Base-by-base conservation (phyloP, 2,329 filamentous ascomycete species). In the Colletotrichum brevisporum region DNA sequence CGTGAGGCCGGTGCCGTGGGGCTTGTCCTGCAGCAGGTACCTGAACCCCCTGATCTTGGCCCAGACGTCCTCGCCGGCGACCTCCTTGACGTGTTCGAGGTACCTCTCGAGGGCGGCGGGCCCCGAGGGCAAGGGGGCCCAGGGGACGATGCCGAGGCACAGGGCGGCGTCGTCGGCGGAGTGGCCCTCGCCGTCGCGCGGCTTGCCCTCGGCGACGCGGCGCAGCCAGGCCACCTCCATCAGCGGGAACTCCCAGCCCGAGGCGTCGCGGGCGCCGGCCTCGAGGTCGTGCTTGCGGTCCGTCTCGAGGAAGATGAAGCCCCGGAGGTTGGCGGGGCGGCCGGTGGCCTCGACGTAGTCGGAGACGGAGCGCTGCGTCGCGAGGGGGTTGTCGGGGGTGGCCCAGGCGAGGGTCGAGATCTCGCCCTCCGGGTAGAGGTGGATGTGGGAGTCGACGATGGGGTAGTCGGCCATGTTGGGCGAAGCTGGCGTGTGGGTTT, bases 391-490 rank as follows among this genome's bases (percentile, higher is more conserved):
- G 54, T 84, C 82, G 5, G 88, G 82, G 4, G 79, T 86, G 81
- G 89, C 88, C 94, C 94, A 97, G 67, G 88, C 82, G 71, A 97
- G 88, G 47, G 88, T 87, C 63, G 85, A 77, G 60, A 92, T 77
- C 75, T 95, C 92, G 61, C 88, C 86, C 53, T 84, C 80, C 52
- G 94, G 92, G 84, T 90, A 97, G 76, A 98, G 90, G 83, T 98
- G 95, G 81, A 98, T 92, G 84, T 98, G 95, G 47, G 94, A 92
- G 84, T 98, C 95, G 80, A 98, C 89, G 76, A 97, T 91, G 75
- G 85, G 88, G 78, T 86, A 81, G 74, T 83, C 77, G 66, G 81
- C 81, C 71, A 64, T 77, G 60, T 18, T 50, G 52, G 63, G 53
- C 67, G 59, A 31, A 16, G 13, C 24, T 16, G 24, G 12, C 27